Evolutionary conservation across 73 alveolate species (phyloP).

Genomic region (Paramecium sonneborni): DNA sequence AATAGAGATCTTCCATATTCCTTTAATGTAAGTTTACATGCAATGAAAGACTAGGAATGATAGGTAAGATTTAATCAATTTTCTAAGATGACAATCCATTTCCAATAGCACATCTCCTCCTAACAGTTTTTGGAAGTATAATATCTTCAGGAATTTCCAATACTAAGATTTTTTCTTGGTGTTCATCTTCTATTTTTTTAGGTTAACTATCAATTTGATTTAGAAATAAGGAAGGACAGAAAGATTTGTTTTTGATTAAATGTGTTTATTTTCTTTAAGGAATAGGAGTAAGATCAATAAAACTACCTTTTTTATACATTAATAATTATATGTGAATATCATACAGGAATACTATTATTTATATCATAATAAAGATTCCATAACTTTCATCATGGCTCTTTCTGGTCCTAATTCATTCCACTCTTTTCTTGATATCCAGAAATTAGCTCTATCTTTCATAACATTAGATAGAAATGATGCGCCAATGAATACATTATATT

Average conservation of each 20-base stretch:
- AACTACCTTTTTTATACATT: conserved; percentile 1
- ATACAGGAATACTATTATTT: background rate
- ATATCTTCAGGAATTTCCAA: background rate
- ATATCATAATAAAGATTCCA: conserved; percentile 38
- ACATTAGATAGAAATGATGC: conserved; percentile 81
- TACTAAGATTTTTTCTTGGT: background rate
- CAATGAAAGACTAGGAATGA: background rate
- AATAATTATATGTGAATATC: background rate
- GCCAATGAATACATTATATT: conserved; percentile 87
- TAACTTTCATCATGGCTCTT: conserved; percentile 69
- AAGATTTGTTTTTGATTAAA: background rate
- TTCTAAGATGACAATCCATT: background rate
- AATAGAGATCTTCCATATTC: background rate
- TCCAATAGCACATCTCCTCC: conserved; percentile 3
- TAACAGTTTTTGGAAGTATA: background rate
- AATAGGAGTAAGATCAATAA: background rate
- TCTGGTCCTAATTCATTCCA: conserved; percentile 81
- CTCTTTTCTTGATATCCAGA: conserved; percentile 78
- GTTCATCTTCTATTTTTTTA: background rate
- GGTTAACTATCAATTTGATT: conserved; percentile 1
- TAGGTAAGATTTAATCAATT: background rate
- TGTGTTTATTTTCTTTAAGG: background rate
- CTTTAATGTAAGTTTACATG: background rate
- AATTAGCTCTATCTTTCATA: conserved; percentile 57
- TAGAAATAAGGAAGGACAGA: background rate